Percentiles rank a stretch among this genome's conserved stretches.
These are phyloP conservation scores for Candida smagusa DNA, from an alignment of 1,139 yeast species.

Conservation along the genomic window DNA sequence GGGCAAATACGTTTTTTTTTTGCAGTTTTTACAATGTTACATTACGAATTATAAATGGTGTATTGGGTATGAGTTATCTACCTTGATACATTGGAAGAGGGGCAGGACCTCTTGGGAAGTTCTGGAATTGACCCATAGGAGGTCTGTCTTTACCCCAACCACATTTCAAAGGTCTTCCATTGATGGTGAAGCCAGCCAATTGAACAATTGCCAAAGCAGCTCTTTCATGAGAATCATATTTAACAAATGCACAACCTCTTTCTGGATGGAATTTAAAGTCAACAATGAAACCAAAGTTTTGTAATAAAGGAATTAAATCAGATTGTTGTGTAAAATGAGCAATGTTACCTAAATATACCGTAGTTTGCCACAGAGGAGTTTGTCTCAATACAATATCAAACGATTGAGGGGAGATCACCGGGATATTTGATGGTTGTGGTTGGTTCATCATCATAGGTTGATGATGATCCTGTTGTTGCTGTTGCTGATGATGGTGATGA, in stretches of 20 bases:
- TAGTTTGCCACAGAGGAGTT: slow-evolving; percentile 82
- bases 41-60: too few relatives aligned
- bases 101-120: slow-evolving; percentile 27
- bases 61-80: slow-evolving; percentile 1
- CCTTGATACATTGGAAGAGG: slow-evolving; percentile 23
- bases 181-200: slow-evolving; percentile 67
- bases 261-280: slow-evolving; percentile 82
- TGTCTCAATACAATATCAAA: slow-evolving; percentile 72
- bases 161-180: slow-evolving; percentile 77
- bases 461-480: slow-evolving; percentile 21
- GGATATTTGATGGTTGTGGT: slow-evolving; percentile 10
- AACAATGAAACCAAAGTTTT: slow-evolving; percentile 76
- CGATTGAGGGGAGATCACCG: slow-evolving; percentile 49
- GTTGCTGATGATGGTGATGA: slow-evolving; percentile 9
- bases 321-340: slow-evolving; percentile 72
- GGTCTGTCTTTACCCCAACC: slow-evolving; percentile 83
- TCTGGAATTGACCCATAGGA: slow-evolving; percentile 35
- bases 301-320: slow-evolving; percentile 74
- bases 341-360: slow-evolving; percentile 83
- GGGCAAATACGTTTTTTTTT: background rate
- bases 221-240: slow-evolving; percentile 80
- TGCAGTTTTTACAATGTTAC: too few relatives aligned
- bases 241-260: slow-evolving; percentile 80
- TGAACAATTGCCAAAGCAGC: slow-evolving; percentile 89
- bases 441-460: slow-evolving; percentile 10